These are phyloP conservation scores for Haplosporangium sp. DNA, from an alignment of 371 early-diverging fungal species.

Conservation along the genomic window DNA sequence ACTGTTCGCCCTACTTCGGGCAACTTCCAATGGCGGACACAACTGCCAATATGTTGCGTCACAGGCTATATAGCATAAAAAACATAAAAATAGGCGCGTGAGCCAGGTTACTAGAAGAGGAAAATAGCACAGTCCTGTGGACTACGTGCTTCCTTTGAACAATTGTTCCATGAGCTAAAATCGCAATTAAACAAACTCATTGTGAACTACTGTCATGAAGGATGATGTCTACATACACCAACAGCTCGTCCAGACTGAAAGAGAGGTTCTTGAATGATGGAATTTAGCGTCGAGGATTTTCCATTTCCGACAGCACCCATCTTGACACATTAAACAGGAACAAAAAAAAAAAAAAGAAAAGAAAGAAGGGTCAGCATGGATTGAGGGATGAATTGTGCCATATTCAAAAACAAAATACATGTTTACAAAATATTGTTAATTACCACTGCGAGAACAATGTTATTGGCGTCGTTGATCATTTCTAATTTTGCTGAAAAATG, in stretches of 20 bases:
- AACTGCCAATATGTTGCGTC: conserved; percentile 48
- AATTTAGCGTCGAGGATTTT: conserved; percentile 53
- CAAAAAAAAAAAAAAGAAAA: background rate
- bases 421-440: background rate
- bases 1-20: conserved; percentile 54
- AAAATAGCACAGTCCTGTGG: too few species aligned
- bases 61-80: conserved; percentile 28
- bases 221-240: conserved; percentile 32
- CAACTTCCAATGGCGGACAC: conserved; percentile 49
- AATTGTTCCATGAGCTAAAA: too few species aligned
- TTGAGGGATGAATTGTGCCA: background rate
- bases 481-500: background rate
- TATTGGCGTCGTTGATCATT: conserved; percentile 54
- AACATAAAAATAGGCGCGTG: too few species aligned
- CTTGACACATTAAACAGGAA: conserved; percentile 5
- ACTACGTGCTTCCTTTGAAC: too few species aligned
- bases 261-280: conserved; percentile 56
- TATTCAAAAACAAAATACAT: background rate
- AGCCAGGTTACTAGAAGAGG: too few species aligned
- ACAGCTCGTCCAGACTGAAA: conserved; percentile 54
- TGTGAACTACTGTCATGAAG: too few species aligned
- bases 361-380: background rate
- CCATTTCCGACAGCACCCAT: conserved; percentile 57
- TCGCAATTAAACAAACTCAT: too few species aligned
- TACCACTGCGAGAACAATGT: conserved; percentile 51